A percentile compares a stretch with the other conserved stretches of the same genome.
These are phyloP conservation scores for Hymenotorrendiella dingleyae DNA, from an alignment of 2,329 filamentous ascomycete species.

Conservation along the genomic window DNA sequence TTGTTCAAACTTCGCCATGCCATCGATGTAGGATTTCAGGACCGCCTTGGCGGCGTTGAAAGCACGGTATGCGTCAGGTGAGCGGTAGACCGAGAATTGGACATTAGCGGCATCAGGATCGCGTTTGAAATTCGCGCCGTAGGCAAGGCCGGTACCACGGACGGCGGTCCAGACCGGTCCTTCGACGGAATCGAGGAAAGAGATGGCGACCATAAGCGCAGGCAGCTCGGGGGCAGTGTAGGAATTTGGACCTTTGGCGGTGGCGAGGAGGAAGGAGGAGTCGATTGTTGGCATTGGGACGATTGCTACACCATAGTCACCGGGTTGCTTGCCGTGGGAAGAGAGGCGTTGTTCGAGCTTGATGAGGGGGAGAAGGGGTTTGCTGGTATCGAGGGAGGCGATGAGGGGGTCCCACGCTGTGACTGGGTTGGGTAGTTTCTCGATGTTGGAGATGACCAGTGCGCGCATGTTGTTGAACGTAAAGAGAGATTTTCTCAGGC, in stretches of 20 bases:
- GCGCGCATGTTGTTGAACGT: constrained; percentile 80
- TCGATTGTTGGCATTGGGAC: constrained; percentile 90
- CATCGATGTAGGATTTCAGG: constrained; percentile 68
- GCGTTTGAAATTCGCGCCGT: constrained; percentile 74
- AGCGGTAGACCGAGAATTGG: constrained; percentile 82
- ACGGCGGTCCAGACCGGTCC: constrained; percentile 92
- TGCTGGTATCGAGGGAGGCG: constrained; percentile 32
- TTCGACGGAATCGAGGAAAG: constrained; percentile 89
- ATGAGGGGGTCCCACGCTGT: constrained; percentile 67
- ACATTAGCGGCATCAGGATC: constrained; percentile 75
- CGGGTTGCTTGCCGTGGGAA: constrained; percentile 66
- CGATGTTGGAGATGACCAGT: constrained; percentile 75
- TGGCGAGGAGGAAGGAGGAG: constrained; percentile 79
- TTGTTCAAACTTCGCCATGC: constrained; percentile 66
- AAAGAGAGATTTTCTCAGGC: constrained; percentile 70
- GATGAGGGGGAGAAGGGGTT: constrained; percentile 63
- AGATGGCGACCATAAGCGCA: constrained; percentile 77
- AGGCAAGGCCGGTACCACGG: constrained; percentile 87
- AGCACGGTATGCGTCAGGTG: constrained; percentile 82
- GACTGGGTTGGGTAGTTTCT: constrained; percentile 68
- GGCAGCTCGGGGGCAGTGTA: constrained; percentile 74
- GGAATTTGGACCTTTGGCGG: constrained; percentile 66
- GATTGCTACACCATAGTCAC: constrained; percentile 67
- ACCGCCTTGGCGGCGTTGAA: constrained; percentile 71
- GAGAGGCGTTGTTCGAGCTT: constrained; percentile 67